A percentile compares a stretch with the other conserved stretches of the same genome.
These are phyloP conservation scores for Colletotrichum simmondsii DNA, from an alignment of 2,329 filamentous ascomycete species.

Conservation along the genomic window DNA sequence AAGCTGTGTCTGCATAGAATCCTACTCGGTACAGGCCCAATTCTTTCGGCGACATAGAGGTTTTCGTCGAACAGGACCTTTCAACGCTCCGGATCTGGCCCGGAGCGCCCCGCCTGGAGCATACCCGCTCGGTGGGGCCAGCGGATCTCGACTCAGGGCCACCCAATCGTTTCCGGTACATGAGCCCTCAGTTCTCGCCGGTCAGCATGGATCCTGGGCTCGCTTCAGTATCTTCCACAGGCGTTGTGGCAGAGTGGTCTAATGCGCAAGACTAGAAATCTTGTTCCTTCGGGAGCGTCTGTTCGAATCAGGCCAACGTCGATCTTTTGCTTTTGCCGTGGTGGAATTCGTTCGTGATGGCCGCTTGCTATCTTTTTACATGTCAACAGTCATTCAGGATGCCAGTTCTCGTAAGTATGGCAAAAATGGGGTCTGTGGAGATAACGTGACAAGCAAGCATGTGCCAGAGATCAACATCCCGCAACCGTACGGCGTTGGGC, in stretches of 20 bases:
- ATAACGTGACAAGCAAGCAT: neutral
- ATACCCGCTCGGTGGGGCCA: neutral
- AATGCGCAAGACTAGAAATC: neutral
- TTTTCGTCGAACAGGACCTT: neutral
- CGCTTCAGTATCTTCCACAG: neutral
- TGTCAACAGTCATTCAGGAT: neutral
- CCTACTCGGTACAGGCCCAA: neutral
- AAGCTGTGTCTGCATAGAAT: no score
- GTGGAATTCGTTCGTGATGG: no score
- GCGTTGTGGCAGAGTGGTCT: neutral
- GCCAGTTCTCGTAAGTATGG: neutral
- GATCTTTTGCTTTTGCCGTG: neutral
- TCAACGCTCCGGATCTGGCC: no score
- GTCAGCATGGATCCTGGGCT: neutral
- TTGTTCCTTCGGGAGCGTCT: neutral
- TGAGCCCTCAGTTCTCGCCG: neutral
- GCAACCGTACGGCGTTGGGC: neutral
- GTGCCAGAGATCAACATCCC: neutral
- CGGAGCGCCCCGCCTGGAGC: neutral
- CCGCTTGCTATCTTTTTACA: neutral
- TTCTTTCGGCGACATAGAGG: no score
- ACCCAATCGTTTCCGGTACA: neutral
- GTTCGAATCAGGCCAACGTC: neutral
- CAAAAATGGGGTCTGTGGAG: neutral
- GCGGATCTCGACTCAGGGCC: neutral